phyloP scores from a whole-genome alignment of 1,284 basidiomycete genomes.

The Apiotrichum laibachii region DNA sequence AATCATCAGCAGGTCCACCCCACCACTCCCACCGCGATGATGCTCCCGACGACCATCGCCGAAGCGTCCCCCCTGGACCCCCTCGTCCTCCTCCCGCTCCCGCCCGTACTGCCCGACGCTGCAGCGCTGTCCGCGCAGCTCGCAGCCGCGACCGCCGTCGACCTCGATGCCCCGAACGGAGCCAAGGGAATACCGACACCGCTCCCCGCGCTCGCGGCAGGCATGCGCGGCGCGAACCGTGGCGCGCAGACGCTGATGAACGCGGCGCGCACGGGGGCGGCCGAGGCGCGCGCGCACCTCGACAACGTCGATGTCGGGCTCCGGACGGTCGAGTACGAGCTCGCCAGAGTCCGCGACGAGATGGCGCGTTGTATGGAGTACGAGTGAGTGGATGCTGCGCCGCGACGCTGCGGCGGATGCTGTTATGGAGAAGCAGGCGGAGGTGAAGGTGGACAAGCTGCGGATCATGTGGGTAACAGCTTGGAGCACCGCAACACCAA shows the following conservation, averaged over 20 bases:
- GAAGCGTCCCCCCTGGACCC: constrained; percentile 39
- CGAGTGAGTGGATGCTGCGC: constrained; percentile 34
- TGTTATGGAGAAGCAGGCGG: too few relatives aligned
- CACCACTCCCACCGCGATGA: constrained; percentile 27
- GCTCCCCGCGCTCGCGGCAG: constrained; percentile 25
- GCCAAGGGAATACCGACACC: background rate
- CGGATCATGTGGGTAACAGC: too few relatives aligned
- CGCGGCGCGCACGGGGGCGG: constrained; percentile 29
- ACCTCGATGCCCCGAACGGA: constrained; percentile 14
- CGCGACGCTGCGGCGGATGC: too few relatives aligned
- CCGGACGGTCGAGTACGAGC: constrained; percentile 42
- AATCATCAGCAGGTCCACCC: background rate
- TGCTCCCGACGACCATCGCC: constrained; percentile 31
- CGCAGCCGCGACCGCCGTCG: constrained; percentile 1
- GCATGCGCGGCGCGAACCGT: constrained; percentile 35
- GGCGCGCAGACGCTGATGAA: constrained; percentile 36
- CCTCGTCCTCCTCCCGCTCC: constrained; percentile 39
- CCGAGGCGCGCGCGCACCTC: constrained; percentile 32
- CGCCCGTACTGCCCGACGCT: constrained; percentile 22
- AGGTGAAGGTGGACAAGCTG: too few relatives aligned
- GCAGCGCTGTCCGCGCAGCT: constrained; percentile 24
- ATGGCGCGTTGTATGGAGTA: constrained; percentile 42
- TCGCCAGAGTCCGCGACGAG: constrained; percentile 39
- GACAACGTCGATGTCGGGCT: constrained; percentile 39
- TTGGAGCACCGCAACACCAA: too few relatives aligned